phyloP scores from a whole-genome alignment of 805 yeast species.

The Yarrowia porcina region DNA sequence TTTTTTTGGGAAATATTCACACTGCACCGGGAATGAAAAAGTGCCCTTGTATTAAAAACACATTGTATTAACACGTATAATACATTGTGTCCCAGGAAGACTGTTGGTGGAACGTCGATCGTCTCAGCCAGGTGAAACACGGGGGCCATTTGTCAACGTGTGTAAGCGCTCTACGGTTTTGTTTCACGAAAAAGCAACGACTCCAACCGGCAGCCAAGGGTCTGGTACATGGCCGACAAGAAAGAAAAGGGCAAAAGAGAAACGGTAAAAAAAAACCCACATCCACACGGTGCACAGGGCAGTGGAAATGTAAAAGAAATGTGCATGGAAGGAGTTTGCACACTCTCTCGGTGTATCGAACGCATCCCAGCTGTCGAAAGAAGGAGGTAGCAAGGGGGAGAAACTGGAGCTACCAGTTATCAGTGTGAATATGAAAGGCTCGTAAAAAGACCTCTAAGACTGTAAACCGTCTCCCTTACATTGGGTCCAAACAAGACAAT shows the following conservation, averaged over 20 bases:
- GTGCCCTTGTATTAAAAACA: too few relatives aligned
- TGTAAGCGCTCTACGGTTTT: background rate
- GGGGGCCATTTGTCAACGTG: conserved; percentile 3
- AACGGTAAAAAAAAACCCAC: background rate
- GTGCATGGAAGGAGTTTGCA: conserved; percentile 21
- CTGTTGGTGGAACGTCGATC: too few relatives aligned
- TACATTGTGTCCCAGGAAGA: background rate
- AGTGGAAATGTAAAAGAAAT: background rate
- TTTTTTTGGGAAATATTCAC: too few relatives aligned
- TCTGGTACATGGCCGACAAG: background rate
- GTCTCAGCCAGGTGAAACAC: conserved; percentile 9
- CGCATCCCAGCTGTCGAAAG: background rate
- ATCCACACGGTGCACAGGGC: background rate
- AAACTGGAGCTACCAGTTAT: too few relatives aligned
- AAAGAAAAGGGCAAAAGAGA: too few relatives aligned
- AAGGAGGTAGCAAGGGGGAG: too few relatives aligned
- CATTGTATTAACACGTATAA: background rate
- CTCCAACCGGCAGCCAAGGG: background rate
- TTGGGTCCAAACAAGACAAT: too few relatives aligned
- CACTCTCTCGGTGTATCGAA: background rate
- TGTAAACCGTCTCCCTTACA: too few relatives aligned
- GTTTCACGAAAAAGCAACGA: background rate
- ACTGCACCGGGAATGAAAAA: too few relatives aligned
- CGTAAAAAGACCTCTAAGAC: too few relatives aligned
- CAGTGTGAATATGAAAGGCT: too few relatives aligned